These are phyloP conservation scores for Aspergillus puulaauensis DNA, from an alignment of 2,329 filamentous ascomycete genomes.

Conservation along the genomic window DNA sequence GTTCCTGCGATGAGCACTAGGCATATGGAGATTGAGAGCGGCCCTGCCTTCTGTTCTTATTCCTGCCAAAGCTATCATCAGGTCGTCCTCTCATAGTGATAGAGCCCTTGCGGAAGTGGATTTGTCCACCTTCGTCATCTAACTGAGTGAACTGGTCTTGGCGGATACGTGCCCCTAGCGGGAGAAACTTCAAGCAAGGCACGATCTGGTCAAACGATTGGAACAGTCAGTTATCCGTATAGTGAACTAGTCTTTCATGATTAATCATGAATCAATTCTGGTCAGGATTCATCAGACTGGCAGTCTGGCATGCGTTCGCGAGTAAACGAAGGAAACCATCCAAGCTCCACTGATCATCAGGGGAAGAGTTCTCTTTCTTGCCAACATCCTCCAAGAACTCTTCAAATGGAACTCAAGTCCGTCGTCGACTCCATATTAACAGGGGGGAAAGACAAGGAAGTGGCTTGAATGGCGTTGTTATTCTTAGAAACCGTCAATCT, in stretches of 20 bases:
- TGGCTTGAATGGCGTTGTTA: constrained; percentile 1
- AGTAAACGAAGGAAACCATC: not conserved
- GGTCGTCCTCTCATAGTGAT: not conserved
- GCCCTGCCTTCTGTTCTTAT: not conserved
- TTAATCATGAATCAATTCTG: not conserved
- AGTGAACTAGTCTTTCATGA: not conserved
- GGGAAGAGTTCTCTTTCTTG: constrained; percentile 11
- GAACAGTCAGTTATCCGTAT: not conserved
- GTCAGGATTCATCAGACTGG: not conserved
- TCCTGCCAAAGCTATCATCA: not conserved
- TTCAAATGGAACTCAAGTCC: not conserved
- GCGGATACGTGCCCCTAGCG: not conserved
- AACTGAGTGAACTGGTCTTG: not conserved
- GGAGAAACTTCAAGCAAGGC: not conserved
- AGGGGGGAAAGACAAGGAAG: not conserved
- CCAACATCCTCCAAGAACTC: not conserved
- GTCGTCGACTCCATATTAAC: not conserved
- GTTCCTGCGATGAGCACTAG: not conserved
- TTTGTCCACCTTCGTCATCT: not conserved
- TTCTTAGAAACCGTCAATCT: constrained; percentile 5
- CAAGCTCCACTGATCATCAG: constrained; percentile 24
- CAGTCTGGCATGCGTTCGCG: not conserved
- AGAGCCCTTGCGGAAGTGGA: not conserved
- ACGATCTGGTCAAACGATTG: not conserved
- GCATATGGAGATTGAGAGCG: not conserved